Evolutionary conservation across 2,329 filamentous ascomycete genomes (phyloP).

Genomic region (Biscogniauxia sp.): DNA sequence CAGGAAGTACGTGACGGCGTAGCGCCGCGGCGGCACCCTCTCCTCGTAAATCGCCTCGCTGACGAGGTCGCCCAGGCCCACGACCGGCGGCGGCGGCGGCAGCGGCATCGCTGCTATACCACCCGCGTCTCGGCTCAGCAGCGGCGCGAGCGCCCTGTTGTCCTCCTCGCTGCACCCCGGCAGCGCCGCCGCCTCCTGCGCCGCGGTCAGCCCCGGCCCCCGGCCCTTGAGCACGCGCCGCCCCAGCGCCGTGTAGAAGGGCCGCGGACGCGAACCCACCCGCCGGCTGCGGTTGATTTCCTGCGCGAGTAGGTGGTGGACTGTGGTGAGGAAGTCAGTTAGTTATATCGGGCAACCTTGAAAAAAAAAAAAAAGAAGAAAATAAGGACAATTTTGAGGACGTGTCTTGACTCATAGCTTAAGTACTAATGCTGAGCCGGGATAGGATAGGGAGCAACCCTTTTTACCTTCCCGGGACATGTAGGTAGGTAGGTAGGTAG

Average conservation of each 20-base stretch:
- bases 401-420: too few species aligned
- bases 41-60: conserved; percentile 3
- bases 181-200: neutral
- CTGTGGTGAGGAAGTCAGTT: too few species aligned
- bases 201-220: neutral
- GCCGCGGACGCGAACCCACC: neutral
- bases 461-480: neutral
- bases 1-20: conserved; percentile 16
- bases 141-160: neutral
- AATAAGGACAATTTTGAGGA: too few species aligned
- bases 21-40: conserved; percentile 21
- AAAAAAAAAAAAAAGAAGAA: too few species aligned
- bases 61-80: conserved; percentile 10
- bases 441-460: too few species aligned
- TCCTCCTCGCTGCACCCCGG: neutral
- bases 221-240: neutral
- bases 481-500: too few species aligned
- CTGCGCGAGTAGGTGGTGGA: conserved; percentile 1
- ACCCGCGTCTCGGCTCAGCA: neutral
- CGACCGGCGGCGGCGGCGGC: conserved; percentile 1
- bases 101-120: neutral
- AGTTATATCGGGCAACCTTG: too few species aligned
- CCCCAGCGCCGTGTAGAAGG: neutral
- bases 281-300: neutral
- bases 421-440: too few species aligned